Base-by-base conservation (phyloP, 2,329 filamentous ascomycete genomes). In the Verticillium zaregamsianum region DNA sequence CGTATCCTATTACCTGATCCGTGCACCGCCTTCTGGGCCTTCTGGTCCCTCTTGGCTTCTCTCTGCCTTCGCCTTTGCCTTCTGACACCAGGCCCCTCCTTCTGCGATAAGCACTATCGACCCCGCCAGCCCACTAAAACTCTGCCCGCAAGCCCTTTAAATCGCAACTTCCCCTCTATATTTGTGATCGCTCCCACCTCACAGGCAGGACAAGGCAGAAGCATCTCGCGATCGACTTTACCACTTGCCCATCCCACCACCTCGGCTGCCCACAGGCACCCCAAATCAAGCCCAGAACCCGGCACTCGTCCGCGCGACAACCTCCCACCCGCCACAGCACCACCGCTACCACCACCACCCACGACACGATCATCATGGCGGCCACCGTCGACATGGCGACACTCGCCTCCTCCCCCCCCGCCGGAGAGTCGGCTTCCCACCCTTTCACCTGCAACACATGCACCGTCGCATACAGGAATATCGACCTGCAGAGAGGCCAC, bases 371-470 rank as follows among this genome's bases (percentile, higher is more conserved):
- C 63, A 73, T 63, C 62, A 87, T 87, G 85, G 79, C 83, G 64
- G 81, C 80, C 25, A 75, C 71, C 65, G 69, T 67, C 58, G 72
- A 74, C 59, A 61, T 66, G 56, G 64, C 64, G 61, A 60, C 63
- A 25, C 61, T 66, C 17, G 64, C 63, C 32, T 55, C 58, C 59
- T 57, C 60, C 31, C 67, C 69, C 33, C 67, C 68, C 56, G 69
- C 69, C 60, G 72, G 70, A 65, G 75, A 73, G 8, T 70, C 78
- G 17, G 71, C 84, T 35, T 83, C 89, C 31, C 92, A 97, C 74
- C 94, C 95, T 2, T 99, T 94, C 79, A 98, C 94, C 61, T 99
- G 95, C 87, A 99, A 98, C 77, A 95, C 93, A 62, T 99, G 95
- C 74, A 92, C 97, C 75, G 93, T 99, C 69, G 95, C 94, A 59